A percentile compares a stretch with the other conserved stretches of the same genome.
Evolutionary conservation across 345 rosid genomes (phyloP).

Genomic region (Bretschneidera sinensis): DNA sequence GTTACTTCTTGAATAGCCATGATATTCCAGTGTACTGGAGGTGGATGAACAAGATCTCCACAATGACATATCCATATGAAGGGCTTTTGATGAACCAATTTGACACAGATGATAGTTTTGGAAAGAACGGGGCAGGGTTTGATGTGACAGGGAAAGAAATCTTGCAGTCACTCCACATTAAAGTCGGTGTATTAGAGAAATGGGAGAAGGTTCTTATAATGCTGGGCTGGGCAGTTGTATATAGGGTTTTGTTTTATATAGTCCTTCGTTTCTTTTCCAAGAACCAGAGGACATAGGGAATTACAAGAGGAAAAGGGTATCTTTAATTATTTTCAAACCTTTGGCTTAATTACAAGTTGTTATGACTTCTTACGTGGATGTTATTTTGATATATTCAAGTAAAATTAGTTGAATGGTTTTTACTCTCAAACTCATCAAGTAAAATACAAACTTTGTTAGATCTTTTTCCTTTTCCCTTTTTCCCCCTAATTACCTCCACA

Average conservation of each 20-base stretch:
- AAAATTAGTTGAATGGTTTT: not conserved
- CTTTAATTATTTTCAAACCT: not conserved
- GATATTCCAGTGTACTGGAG: constrained; percentile 46
- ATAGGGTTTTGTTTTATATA: constrained; percentile 51
- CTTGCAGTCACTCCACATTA: constrained; percentile 30
- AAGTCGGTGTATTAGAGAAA: constrained; percentile 25
- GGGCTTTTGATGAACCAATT: constrained; percentile 63
- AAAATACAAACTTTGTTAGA: not conserved
- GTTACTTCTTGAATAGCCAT: constrained; percentile 54
- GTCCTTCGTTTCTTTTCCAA: constrained; percentile 56
- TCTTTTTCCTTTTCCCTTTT: not conserved
- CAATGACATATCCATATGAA: constrained; percentile 65
- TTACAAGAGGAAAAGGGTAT: too few species aligned
- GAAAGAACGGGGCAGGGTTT: not conserved
- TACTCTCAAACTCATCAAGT: not conserved
- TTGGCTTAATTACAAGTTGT: not conserved
- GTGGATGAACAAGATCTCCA: constrained; percentile 73
- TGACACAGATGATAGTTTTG: constrained; percentile 29
- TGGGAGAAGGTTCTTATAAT: constrained; percentile 44
- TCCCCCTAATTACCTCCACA: not conserved
- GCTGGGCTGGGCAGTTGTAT: constrained; percentile 59
- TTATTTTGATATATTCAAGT: not conserved
- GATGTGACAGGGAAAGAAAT: constrained; percentile 27
- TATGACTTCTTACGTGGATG: not conserved
- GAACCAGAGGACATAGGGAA: constrained; percentile 47